Conservation (phyloP, 192 early-diverging fungal genomes). For the Linnemannia hyalina region DNA sequence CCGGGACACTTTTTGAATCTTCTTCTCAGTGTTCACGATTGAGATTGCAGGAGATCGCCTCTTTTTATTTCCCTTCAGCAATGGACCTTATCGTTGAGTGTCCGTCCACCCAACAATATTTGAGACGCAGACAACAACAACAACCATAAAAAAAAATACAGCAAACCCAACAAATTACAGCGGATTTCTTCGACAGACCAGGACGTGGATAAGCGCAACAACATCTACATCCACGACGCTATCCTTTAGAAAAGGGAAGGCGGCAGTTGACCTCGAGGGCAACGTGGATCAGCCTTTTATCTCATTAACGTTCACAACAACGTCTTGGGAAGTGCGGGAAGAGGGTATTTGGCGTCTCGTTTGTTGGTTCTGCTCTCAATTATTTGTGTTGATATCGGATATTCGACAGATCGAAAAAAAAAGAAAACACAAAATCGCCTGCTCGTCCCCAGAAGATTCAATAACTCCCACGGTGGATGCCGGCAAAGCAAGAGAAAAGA, state of each 20-base stretch:
- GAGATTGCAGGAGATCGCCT: background rate
- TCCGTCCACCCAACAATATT: background rate
- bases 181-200: background rate
- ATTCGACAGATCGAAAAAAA: slow-evolving; percentile 16
- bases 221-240: background rate
- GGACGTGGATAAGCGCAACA: background rate
- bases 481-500: background rate
- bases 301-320: background rate
- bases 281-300: background rate
- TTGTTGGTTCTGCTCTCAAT: slow-evolving; percentile 19
- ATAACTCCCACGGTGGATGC: slow-evolving; percentile 23
- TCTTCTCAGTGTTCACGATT: background rate
- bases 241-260: background rate
- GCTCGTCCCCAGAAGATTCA: slow-evolving; percentile 10
- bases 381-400: slow-evolving; percentile 13
- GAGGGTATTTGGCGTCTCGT: background rate
- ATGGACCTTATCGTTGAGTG: background rate
- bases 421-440: slow-evolving; percentile 10
- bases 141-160: background rate
- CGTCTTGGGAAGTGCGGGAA: background rate
- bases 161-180: slow-evolving; percentile 12
- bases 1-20: background rate
- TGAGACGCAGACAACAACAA: background rate
- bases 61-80: background rate
- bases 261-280: background rate